Conservation (phyloP, 805 yeast species). For the Scheffersomyces stipitis region DNA sequence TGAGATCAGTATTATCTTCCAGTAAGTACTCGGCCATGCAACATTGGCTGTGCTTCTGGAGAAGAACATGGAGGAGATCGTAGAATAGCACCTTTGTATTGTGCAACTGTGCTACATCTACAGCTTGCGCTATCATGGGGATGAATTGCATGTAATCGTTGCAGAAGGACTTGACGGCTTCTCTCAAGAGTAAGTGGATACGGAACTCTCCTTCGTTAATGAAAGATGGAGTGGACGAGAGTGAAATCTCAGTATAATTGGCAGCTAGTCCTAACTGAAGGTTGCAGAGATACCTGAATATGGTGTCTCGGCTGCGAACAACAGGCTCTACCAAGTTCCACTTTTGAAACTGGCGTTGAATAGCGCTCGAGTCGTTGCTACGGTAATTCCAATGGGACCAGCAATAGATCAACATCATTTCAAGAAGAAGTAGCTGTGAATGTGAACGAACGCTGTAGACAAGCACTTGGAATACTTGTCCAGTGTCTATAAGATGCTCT, state of each 20-base stretch:
- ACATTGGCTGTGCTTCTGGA: constrained; percentile 28
- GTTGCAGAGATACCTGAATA: constrained; percentile 35
- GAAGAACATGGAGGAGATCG: constrained; percentile 19
- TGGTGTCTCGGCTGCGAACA: constrained; percentile 24
- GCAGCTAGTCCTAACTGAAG: constrained; percentile 29
- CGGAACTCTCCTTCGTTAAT: constrained; percentile 15
- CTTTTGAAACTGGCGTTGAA: constrained; percentile 17
- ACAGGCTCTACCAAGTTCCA: constrained; percentile 36
- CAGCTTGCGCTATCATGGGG: constrained; percentile 36
- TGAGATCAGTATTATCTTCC: constrained; percentile 23
- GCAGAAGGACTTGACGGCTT: constrained; percentile 20
- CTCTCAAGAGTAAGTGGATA: constrained; percentile 15
- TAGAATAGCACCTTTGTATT: constrained; percentile 23
- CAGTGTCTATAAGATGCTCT: constrained; percentile 41
- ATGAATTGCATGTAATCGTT: constrained; percentile 29
- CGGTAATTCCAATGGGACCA: constrained; percentile 44
- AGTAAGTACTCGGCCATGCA: constrained; percentile 33
- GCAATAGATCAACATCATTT: constrained; percentile 44
- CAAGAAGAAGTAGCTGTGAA: constrained; percentile 31
- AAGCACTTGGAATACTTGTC: constrained; percentile 29
- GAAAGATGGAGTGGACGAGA: too few relatives aligned
- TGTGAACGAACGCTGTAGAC: constrained; percentile 16
- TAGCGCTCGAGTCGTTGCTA: constrained; percentile 11
- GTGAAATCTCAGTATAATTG: too few relatives aligned
- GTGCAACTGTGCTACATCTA: constrained; percentile 19